Conservation (phyloP, 768 basidiomycete species). For the Panus rudis region DNA sequence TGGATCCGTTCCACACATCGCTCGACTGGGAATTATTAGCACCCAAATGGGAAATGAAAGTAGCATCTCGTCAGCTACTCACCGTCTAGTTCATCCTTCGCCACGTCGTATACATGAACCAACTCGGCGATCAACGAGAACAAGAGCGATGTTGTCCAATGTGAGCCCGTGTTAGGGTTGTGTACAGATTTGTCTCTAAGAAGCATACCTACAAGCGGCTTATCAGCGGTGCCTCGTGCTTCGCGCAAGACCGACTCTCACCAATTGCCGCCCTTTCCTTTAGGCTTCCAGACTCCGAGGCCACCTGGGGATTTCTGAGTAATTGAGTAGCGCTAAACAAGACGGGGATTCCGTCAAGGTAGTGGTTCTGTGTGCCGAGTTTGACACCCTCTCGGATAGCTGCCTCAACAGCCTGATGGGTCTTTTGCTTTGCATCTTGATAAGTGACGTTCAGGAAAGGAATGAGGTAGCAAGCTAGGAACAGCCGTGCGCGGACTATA, state of each 20-base stretch:
- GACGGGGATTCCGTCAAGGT: slow-evolving; percentile 65
- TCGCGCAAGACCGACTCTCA: slow-evolving; percentile 21
- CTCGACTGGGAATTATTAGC: slow-evolving; percentile 28
- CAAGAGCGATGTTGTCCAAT: slow-evolving; percentile 66
- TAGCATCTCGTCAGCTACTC: slow-evolving; percentile 10
- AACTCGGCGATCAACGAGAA: slow-evolving; percentile 75
- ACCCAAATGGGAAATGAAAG: background rate
- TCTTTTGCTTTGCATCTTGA: slow-evolving; percentile 57
- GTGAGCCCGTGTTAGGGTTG: slow-evolving; percentile 48
- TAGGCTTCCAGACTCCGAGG: slow-evolving; percentile 28
- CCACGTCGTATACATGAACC: slow-evolving; percentile 41
- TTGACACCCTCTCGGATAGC: slow-evolving; percentile 82
- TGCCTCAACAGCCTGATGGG: slow-evolving; percentile 51
- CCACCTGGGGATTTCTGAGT: slow-evolving; percentile 29
- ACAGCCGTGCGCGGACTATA: slow-evolving; percentile 54
- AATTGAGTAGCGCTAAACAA: slow-evolving; percentile 51
- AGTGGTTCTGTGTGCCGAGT: slow-evolving; percentile 71
- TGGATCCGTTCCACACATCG: slow-evolving; percentile 43
- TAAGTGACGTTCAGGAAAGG: slow-evolving; percentile 61
- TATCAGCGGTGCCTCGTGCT: background rate
- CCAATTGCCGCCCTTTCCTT: slow-evolving; percentile 54
- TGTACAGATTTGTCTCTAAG: slow-evolving; percentile 65
- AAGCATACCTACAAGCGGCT: slow-evolving; percentile 44
- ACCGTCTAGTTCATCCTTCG: slow-evolving; percentile 39
- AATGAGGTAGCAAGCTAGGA: slow-evolving; percentile 67